These are phyloP conservation scores for Fusarium mexicanum DNA, from an alignment of 2,329 filamentous ascomycete species.

Conservation along the genomic window DNA sequence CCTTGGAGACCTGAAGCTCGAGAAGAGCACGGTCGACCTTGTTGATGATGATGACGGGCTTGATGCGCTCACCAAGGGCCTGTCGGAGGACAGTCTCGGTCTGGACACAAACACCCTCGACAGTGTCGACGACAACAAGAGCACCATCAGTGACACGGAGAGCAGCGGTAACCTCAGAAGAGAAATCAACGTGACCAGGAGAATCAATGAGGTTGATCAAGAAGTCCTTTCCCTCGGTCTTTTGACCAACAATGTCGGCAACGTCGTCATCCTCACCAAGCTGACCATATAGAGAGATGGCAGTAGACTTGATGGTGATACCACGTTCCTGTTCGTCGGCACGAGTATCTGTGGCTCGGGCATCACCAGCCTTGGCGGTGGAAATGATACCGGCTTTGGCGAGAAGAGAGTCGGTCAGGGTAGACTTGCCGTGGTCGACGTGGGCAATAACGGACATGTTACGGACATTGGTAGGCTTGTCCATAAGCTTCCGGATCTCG, in stretches of 20 bases:
- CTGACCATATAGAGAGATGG: slow-evolving; percentile 95
- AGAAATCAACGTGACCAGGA: slow-evolving; percentile 99
- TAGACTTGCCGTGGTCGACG: slow-evolving; percentile 99
- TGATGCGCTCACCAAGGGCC: slow-evolving; percentile 99
- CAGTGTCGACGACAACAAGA: slow-evolving; percentile 98
- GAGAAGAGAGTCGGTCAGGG: slow-evolving; percentile 98
- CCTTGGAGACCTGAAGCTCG: slow-evolving; percentile 97
- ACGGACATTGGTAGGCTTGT: slow-evolving; percentile 79
- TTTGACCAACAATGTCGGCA: slow-evolving; percentile 91
- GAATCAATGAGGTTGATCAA: slow-evolving; percentile 99
- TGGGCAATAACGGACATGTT: slow-evolving; percentile 99
- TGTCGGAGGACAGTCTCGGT: slow-evolving; percentile 99
- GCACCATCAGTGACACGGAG: slow-evolving; percentile 99
- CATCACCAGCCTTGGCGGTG: slow-evolving; percentile 94
- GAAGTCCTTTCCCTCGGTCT: slow-evolving; percentile 94
- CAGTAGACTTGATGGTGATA: slow-evolving; percentile 99
- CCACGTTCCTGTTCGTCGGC: slow-evolving; percentile 98
- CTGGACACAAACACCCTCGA: slow-evolving; percentile 99
- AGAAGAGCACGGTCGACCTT: slow-evolving; percentile 99
- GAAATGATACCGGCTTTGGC: slow-evolving; percentile 99
- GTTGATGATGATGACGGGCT: slow-evolving; percentile 99
- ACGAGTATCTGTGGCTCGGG: slow-evolving; percentile 96
- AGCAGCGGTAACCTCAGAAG: slow-evolving; percentile 98
- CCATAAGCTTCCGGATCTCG: slow-evolving; percentile 83
- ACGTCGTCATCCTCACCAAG: slow-evolving; percentile 85